These are phyloP conservation scores for Gossypium turneri DNA, from an alignment of 345 rosid genomes.

Conservation along the genomic window DNA sequence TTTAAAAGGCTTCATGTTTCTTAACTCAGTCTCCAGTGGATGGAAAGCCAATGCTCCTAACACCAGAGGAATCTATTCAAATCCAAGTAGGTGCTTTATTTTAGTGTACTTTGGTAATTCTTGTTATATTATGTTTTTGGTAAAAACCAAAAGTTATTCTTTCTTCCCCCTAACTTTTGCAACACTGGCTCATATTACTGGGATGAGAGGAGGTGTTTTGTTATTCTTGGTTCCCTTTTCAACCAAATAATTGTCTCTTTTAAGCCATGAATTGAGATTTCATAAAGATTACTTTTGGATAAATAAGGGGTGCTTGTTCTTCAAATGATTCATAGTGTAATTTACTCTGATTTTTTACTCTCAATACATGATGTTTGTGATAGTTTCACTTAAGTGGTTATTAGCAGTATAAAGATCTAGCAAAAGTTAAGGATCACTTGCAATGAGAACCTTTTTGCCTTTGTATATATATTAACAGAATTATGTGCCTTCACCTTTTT, in stretches of 20 bases:
- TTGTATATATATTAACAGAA: neutral
- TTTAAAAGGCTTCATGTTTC: conserved; percentile 26
- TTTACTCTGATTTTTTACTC: neutral
- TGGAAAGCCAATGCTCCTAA: conserved; percentile 79
- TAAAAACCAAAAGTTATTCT: neutral
- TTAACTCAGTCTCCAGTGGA: conserved; percentile 68
- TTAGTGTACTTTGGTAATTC: neutral
- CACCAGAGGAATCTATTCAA: conserved; percentile 84
- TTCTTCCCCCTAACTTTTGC: neutral
- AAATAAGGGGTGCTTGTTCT: neutral
- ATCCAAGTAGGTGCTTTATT: conserved; percentile 50
- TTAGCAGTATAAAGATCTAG: conserved; percentile 4
- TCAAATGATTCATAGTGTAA: neutral
- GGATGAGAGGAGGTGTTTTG: neutral
- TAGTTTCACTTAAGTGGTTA: neutral
- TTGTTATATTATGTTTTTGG: neutral
- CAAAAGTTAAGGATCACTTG: neutral
- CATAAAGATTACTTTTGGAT: neutral
- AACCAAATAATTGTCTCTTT: neutral
- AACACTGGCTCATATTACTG: neutral
- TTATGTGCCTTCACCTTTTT: neutral
- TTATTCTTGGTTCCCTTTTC: neutral
- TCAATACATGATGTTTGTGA: neutral
- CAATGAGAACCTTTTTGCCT: neutral
- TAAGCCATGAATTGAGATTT: neutral